A percentile compares a stretch with the other conserved stretches of the same genome.
phyloP scores from a whole-genome alignment of 306 rosid species.

The Gastrolobium villosum region DNA sequence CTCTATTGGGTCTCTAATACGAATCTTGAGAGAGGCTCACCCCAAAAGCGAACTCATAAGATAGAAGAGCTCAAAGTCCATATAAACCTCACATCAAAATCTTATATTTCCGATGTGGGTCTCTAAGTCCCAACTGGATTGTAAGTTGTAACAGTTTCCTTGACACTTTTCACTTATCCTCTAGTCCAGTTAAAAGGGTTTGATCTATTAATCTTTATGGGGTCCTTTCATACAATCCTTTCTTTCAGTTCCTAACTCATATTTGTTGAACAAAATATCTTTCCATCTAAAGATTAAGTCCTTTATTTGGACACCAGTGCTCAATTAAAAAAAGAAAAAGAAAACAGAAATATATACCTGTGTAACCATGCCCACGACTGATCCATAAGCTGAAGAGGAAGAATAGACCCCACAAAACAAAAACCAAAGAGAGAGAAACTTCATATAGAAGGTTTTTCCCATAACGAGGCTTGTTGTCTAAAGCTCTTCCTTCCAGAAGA shows the following conservation, averaged over 20 bases:
- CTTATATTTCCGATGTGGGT: no score
- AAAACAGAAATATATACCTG: conserved; percentile 54
- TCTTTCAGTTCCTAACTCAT: background rate
- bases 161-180: no score
- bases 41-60: no score
- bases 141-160: no score
- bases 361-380: conserved; percentile 63
- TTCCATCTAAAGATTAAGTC: background rate
- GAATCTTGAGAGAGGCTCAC: no score
- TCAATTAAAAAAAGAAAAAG: background rate
- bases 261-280: background rate
- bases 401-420: conserved; percentile 75
- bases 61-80: no score
- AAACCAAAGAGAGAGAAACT: conserved; percentile 75
- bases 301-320: background rate
- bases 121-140: no score
- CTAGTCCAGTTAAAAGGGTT: background rate
- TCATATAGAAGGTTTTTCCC: conserved; percentile 58
- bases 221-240: background rate
- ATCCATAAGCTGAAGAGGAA: conserved; percentile 85
- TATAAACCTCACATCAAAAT: no score
- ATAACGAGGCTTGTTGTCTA: conserved; percentile 39
- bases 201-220: background rate
- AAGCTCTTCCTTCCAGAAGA: conserved; percentile 77
- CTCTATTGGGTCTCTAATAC: no score